phyloP scores from a whole-genome alignment of 2,329 filamentous ascomycete species.

The Byssochlamys sp. region DNA sequence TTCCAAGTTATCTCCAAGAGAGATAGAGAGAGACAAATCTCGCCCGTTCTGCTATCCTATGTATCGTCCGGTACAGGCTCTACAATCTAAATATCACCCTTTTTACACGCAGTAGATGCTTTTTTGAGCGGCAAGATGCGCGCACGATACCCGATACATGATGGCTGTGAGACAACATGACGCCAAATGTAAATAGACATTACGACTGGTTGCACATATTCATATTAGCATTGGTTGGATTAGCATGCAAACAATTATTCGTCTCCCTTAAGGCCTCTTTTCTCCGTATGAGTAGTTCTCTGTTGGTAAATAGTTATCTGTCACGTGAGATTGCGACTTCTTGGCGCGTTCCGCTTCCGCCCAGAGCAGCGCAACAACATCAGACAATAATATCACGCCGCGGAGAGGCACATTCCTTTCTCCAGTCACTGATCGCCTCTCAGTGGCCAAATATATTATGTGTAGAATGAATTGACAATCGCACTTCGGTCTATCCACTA shows the following conservation, averaged over 20 bases:
- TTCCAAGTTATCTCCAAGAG: background rate
- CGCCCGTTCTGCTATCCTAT: background rate
- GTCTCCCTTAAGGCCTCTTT: background rate
- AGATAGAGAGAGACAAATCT: background rate
- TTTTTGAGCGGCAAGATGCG: background rate
- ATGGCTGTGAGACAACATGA: constrained; percentile 4
- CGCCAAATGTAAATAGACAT: background rate
- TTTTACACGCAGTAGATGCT: background rate
- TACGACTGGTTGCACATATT: background rate
- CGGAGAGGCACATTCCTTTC: background rate
- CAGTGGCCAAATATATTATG: background rate
- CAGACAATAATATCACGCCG: background rate
- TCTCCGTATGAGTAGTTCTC: background rate
- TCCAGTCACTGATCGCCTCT: background rate
- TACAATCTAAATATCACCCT: background rate
- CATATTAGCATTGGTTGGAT: background rate
- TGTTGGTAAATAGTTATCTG: background rate
- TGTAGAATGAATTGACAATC: background rate
- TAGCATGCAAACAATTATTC: background rate
- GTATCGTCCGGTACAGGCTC: background rate
- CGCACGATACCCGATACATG: background rate
- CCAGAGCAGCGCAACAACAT: background rate
- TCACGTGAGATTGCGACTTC: constrained; percentile 1
- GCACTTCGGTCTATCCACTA: background rate
- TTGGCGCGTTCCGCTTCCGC: background rate